Percentiles rank a stretch among this genome's conserved stretches.
Conservation (phyloP, 495 filamentous ascomycete genomes). For the Penicillium bialowiezense region DNA sequence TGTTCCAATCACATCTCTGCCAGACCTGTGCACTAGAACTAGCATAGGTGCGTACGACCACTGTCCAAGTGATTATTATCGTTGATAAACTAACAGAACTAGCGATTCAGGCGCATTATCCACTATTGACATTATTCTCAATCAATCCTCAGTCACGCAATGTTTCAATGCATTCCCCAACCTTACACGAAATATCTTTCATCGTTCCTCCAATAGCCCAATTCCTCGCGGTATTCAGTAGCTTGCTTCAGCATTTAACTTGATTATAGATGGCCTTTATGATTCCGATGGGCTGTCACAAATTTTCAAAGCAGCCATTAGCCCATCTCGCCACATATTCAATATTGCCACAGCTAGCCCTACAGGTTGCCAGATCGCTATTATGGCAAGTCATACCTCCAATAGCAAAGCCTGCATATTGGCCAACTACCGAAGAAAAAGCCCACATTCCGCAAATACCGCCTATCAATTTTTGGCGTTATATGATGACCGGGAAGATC, state of each 20-base stretch:
- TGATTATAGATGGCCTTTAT: not conserved
- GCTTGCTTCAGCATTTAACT: not conserved
- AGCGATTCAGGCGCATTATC: not conserved
- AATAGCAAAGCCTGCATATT: not conserved
- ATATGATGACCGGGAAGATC: not conserved
- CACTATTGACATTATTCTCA: not conserved
- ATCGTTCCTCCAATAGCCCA: not conserved
- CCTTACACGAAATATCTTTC: not conserved
- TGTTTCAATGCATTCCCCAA: not conserved
- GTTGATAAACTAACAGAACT: too few relatives aligned
- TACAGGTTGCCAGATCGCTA: not conserved
- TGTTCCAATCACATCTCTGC: constrained; percentile 41
- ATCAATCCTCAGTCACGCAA: not conserved
- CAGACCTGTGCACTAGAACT: constrained; percentile 53
- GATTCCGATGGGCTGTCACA: not conserved
- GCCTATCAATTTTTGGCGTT: constrained; percentile 1
- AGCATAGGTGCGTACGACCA: constrained; percentile 37
- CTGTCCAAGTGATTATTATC: too few relatives aligned
- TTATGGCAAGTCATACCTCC: not conserved
- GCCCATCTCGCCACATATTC: not conserved
- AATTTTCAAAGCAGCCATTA: not conserved
- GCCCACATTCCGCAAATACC: not conserved
- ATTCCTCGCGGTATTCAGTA: not conserved
- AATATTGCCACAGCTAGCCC: not conserved
- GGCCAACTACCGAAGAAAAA: not conserved